Evolutionary conservation across 129 eudicot genomes (phyloP), one percentile per base, ranked within the genome.

Genomic region (Flaveria robusta): DNA sequence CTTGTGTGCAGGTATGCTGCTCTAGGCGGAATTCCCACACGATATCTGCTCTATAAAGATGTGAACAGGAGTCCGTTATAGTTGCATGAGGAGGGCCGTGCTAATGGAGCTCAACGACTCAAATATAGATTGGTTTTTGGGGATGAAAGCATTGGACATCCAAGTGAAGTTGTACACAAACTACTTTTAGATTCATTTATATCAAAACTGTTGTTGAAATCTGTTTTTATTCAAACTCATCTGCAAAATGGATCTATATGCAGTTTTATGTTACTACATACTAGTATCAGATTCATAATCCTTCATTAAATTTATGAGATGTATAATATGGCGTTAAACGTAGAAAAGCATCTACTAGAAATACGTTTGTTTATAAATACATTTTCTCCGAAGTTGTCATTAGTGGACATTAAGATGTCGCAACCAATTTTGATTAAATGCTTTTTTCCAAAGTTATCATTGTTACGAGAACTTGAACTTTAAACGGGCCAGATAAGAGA

Each of bases 1-100:
- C 42, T 76, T 83, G 81, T 81, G 24, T 74, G 63, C 91, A 95
- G 99, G 99, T 95, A 95, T 78, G 97, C 99, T 74, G 99, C 99
- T 3, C 96, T 95, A 41, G 99, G 99, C 47, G 91, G 83, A 74
- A 81, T 90, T 19, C 88, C 85, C 68, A 24, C 96, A 20, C 92
- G 99, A 49, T 95, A 95, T 86, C 75, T 95, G 79, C 87, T 91
- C 68, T 95, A 95, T 82, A 95, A 95, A 75, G 97, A 95, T 55
- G 95, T 95, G 39, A 95, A 95, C 78, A 87, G 99, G 83, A 89
- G 83, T 74, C 99, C 92, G 7, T 76, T 94, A 60, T 88, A 72
- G 80, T 60, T 46, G 60, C 62, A 34, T 34, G 39, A 34, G 39
- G 8, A n/a, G 34, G 69, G 42, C 34, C 54, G 20, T 59, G 69